Percentiles rank a stretch among this genome's conserved stretches.
phyloP scores from a whole-genome alignment of 805 yeast species.

The Metschnikowia lunata region DNA sequence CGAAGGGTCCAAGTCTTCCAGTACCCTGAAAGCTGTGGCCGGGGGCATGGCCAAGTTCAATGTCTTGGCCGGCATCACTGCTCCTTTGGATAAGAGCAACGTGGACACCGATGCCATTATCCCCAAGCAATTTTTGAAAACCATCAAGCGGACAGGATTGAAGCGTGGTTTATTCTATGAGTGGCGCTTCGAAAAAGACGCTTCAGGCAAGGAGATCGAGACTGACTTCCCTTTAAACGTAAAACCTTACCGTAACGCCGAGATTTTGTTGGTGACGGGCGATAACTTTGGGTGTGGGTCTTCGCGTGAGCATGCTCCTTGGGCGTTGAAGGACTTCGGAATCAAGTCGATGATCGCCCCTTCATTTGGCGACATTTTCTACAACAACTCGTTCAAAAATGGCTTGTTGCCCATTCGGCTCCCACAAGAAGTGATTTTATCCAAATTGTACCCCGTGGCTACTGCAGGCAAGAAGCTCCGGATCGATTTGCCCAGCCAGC shows the following conservation, averaged over 20 bases:
- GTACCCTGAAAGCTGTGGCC: too few species aligned
- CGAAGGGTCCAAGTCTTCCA: slow-evolving; percentile 28
- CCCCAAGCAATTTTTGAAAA: slow-evolving; percentile 96
- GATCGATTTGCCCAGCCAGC: slow-evolving; percentile 84
- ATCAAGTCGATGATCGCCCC: slow-evolving; percentile 95
- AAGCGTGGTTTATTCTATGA: slow-evolving; percentile 87
- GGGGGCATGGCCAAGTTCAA: slow-evolving; percentile 77
- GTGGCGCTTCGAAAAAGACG: slow-evolving; percentile 63
- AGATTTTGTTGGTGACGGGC: slow-evolving; percentile 86
- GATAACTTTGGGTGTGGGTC: slow-evolving; percentile 99
- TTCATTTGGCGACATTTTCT: slow-evolving; percentile 96
- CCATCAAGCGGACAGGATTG: slow-evolving; percentile 95
- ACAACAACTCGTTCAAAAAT: slow-evolving; percentile 95
- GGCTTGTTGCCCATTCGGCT: slow-evolving; percentile 90
- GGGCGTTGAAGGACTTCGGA: slow-evolving; percentile 98
- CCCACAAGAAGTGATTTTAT: slow-evolving; percentile 68
- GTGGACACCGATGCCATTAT: slow-evolving; percentile 98
- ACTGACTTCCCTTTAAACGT: slow-evolving; percentile 92
- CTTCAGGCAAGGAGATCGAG: slow-evolving; percentile 64
- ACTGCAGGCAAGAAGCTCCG: slow-evolving; percentile 64
- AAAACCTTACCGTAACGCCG: slow-evolving; percentile 74
- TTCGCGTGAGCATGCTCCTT: slow-evolving; percentile 98
- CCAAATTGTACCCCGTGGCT: slow-evolving; percentile 78
- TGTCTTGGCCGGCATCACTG: slow-evolving; percentile 79
- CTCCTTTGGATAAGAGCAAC: slow-evolving; percentile 91